These are phyloP conservation scores for Xylaria sp. DNA, from an alignment of 2,329 filamentous ascomycete genomes.

Conservation along the genomic window DNA sequence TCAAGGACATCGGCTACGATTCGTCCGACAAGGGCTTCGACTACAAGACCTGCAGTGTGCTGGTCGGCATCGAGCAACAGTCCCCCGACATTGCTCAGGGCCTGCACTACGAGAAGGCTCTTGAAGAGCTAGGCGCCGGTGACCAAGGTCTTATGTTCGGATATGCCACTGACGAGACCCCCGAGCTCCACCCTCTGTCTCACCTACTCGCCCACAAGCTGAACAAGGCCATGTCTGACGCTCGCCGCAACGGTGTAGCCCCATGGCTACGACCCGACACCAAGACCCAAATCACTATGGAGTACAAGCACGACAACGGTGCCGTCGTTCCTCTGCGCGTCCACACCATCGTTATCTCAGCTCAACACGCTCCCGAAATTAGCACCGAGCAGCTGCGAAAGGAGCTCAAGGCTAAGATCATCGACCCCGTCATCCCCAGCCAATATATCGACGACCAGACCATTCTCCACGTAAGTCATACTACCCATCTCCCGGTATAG, in stretches of 20 bases:
- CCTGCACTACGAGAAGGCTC: conserved; percentile 96
- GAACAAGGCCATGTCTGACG: conserved; percentile 91
- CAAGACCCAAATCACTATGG: conserved; percentile 99
- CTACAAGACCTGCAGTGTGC: conserved; percentile 99
- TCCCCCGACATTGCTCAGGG: conserved; percentile 99
- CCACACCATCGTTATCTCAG: conserved; percentile 95
- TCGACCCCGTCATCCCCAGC: conserved; percentile 92
- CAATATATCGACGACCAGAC: conserved; percentile 94
- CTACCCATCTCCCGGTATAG: not conserved
- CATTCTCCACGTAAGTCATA: conserved; percentile 83
- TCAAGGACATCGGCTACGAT: conserved; percentile 99
- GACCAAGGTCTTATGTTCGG: conserved; percentile 99
- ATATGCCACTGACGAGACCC: conserved; percentile 99
- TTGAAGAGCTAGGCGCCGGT: conserved; percentile 97
- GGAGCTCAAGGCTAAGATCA: conserved; percentile 96
- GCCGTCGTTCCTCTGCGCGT: conserved; percentile 92
- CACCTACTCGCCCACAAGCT: conserved; percentile 96
- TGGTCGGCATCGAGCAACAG: conserved; percentile 99
- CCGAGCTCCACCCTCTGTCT: conserved; percentile 94
- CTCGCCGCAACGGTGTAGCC: conserved; percentile 86
- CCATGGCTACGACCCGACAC: conserved; percentile 98
- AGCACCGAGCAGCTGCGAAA: conserved; percentile 91
- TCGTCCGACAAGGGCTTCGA: conserved; percentile 97
- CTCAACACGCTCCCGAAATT: conserved; percentile 91
- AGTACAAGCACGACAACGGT: conserved; percentile 97